Evolutionary conservation across 345 rosid genomes (phyloP).

Genomic region (thale cress (Arabidopsis thaliana)): DNA sequence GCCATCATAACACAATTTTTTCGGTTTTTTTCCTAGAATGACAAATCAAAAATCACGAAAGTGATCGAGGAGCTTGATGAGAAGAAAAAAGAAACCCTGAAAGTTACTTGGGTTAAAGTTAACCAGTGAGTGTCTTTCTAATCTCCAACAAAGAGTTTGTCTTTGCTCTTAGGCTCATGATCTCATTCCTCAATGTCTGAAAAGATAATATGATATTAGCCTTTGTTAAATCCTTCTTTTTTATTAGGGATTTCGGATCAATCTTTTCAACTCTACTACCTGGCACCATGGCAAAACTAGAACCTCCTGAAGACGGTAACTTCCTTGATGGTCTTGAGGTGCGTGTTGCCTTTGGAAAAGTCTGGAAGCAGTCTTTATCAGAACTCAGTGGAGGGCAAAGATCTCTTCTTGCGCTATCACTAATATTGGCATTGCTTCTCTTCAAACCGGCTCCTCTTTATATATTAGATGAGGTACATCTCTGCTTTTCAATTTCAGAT

Average conservation of each 20-base stretch:
- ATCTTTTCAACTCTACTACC: slow-evolving; percentile 96
- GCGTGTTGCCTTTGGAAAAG: slow-evolving; percentile 95
- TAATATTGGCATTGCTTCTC: slow-evolving; percentile 92
- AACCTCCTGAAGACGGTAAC: slow-evolving; percentile 92
- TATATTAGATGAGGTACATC: slow-evolving; percentile 88
- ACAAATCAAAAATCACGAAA: slow-evolving; percentile 90
- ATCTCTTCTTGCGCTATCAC: slow-evolving; percentile 88
- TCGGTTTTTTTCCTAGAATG: slow-evolving; percentile 56
- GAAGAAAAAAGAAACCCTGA: slow-evolving; percentile 95
- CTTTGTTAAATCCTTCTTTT: slow-evolving; percentile 23
- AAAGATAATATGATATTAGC: background rate
- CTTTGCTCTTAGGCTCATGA: slow-evolving; percentile 9
- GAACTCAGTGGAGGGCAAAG: slow-evolving; percentile 98
- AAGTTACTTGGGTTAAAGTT: slow-evolving; percentile 98
- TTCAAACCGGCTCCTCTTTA: slow-evolving; percentile 99
- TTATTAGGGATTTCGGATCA: slow-evolving; percentile 93
- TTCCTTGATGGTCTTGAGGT: slow-evolving; percentile 98
- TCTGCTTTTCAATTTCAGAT: slow-evolving; percentile 4
- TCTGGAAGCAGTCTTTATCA: slow-evolving; percentile 97
- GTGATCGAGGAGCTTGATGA: slow-evolving; percentile 98
- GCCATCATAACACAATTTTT: slow-evolving; percentile 21
- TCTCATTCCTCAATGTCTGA: background rate
- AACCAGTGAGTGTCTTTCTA: slow-evolving; percentile 55
- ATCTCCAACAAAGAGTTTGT: background rate
- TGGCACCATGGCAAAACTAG: slow-evolving; percentile 93